Base-by-base conservation (phyloP, 805 yeast species). In the Ogataea pilisensis region DNA sequence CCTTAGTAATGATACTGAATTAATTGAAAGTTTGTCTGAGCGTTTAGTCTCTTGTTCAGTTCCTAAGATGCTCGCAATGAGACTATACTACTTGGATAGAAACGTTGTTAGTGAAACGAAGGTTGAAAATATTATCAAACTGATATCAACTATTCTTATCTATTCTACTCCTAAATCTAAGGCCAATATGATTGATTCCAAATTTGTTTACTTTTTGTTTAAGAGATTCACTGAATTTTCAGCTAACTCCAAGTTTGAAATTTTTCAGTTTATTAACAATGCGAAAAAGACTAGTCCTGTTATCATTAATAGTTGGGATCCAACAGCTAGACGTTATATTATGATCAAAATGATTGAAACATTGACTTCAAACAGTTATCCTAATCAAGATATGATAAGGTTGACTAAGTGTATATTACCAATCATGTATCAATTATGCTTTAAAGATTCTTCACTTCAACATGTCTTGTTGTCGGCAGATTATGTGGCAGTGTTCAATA, bases 281-380 rank as follows among this genome's bases (percentile, higher is more conserved):
- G 26, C 19, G 8, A 13, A 32, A 4, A 16, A 19, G 13, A 22
- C 19, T 11, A 8, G 21, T 13, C 14, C 9, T 6, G 9, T 7
- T 4, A 13, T 25, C 5, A 24, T 31, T 25, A 18, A 25, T 13
- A 30, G 14, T 9, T 37, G 40, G 40, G 27, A 25, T 16, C 17
- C 25, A 9, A 32, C 24, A 20, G 26, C 31, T 5, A 19, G 14
- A n/a, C 28, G 12, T 4, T 5, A 12, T 8, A 35, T 50, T 21
- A 44, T 48, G 30, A 51, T 48, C 17, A 51, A 48, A 24, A n/a
- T 50, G 13, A 39, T 48, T 34, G 50, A 44, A 33, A 48, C 39
- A 28, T 34, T 50, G 14, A 38, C 50, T 6, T 33, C 42, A 2
- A 42, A 36, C 19, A 50, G 41, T 20, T 45, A 45, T 24, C 42